Evolutionary conservation across 805 yeast species (phyloP).

Genomic region (Yamadazyma sp.): DNA sequence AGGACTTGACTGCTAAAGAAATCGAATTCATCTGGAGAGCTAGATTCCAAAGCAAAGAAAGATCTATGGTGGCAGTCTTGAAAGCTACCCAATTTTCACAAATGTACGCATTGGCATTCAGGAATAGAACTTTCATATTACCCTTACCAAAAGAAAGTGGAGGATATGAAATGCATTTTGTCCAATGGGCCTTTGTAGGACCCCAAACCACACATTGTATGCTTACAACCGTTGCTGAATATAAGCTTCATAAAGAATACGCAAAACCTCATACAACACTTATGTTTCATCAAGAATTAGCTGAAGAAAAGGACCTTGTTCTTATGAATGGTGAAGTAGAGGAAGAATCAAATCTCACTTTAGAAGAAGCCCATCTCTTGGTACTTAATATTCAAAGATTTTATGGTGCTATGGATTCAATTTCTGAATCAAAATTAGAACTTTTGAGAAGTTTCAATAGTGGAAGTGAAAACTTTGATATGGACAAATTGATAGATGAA

Average conservation of each 20-base stretch:
- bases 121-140: slow-evolving; percentile 79
- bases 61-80: slow-evolving; percentile 64
- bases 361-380: slow-evolving; percentile 76
- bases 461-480: slow-evolving; percentile 64
- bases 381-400: slow-evolving; percentile 76
- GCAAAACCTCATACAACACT: slow-evolving; percentile 95
- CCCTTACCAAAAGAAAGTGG: slow-evolving; percentile 71
- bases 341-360: slow-evolving; percentile 58
- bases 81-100: slow-evolving; percentile 56
- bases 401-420: slow-evolving; percentile 60
- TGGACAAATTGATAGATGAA: slow-evolving; percentile 66
- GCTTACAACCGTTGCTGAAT: slow-evolving; percentile 89
- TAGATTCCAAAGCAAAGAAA: slow-evolving; percentile 62
- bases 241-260: slow-evolving; percentile 82
- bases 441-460: slow-evolving; percentile 65
- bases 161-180: slow-evolving; percentile 79
- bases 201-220: slow-evolving; percentile 82
- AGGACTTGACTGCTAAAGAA: slow-evolving; percentile 54
- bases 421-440: slow-evolving; percentile 46
- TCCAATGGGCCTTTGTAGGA: slow-evolving; percentile 92
- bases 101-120: slow-evolving; percentile 62
- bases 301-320: slow-evolving; percentile 55
- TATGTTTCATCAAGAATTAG: slow-evolving; percentile 79
- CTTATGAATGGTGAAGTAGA: slow-evolving; percentile 88
- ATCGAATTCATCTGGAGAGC: slow-evolving; percentile 87